A percentile compares a stretch with the other conserved stretches of the same genome.
Conservation (phyloP, 1,139 yeast species). For the Debaryomyces singareniensis region DNA sequence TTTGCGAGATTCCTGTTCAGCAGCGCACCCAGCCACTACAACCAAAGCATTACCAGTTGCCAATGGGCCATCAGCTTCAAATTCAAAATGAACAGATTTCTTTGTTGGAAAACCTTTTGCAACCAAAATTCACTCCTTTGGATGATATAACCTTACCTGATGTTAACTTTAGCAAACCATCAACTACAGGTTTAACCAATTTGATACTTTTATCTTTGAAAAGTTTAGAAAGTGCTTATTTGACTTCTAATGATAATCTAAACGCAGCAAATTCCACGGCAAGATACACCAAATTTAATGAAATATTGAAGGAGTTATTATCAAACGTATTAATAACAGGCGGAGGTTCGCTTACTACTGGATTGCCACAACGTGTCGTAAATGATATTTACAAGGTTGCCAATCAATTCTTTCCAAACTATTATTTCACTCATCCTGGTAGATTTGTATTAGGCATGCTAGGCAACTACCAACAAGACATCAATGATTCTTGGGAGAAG, state of each 20-base stretch:
- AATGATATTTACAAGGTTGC: slow-evolving; percentile 49
- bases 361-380: slow-evolving; percentile 55
- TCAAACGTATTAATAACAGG: slow-evolving; percentile 67
- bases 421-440: slow-evolving; percentile 20
- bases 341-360: slow-evolving; percentile 52
- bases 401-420: slow-evolving; percentile 45
- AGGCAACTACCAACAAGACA: slow-evolving; percentile 20
- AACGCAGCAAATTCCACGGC: slow-evolving; percentile 16
- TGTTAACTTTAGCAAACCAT: slow-evolving; percentile 33
- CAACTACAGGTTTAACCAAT: slow-evolving; percentile 36
- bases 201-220: slow-evolving; percentile 34
- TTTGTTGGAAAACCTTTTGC: slow-evolving; percentile 49
- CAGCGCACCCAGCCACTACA: slow-evolving; percentile 10
- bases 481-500: slow-evolving; percentile 44
- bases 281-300: slow-evolving; percentile 32
- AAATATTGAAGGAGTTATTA: slow-evolving; percentile 35
- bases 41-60: slow-evolving; percentile 40
- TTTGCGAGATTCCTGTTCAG: slow-evolving; percentile 19
- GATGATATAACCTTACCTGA: slow-evolving; percentile 27
- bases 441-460: slow-evolving; percentile 14
- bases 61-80: slow-evolving; percentile 34
- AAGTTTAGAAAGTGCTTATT: slow-evolving; percentile 25
- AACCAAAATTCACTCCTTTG: slow-evolving; percentile 39
- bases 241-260: slow-evolving; percentile 16
- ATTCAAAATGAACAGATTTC: slow-evolving; percentile 37